Base-by-base conservation (phyloP, 2,329 filamentous ascomycete genomes). In the Plectosphaerella sp. region DNA sequence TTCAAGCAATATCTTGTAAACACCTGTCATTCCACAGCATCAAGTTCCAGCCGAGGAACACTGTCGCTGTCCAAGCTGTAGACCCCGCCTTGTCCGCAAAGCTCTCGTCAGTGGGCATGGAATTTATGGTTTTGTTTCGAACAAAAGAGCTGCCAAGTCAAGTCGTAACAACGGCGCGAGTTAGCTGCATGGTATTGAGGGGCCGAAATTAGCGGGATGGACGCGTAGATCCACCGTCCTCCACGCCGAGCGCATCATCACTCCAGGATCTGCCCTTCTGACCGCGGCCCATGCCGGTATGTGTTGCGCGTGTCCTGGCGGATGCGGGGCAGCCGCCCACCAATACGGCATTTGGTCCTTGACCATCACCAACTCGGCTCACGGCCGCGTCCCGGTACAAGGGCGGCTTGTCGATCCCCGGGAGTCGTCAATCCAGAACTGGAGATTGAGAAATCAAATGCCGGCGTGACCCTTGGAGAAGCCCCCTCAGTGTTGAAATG, bases 381-480 rank as follows among this genome's bases (percentile, higher is more conserved):
- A 3, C n/a, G 16, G 41, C 41, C 41, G 18, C 41, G 16, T 16
- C 16, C 41, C n/a, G 39, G 16, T 16, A 16, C 16, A 18, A 16
- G 11, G 41, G 33, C 47, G 47, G 47, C 46, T 33, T 48, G 46
- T 48, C 46, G 46, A 48, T 48, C 46, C 10, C 46, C 46, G 46
- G 41, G 16, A 12, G 41, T 43, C 5, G n/a, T 22, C 41, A 9
- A 11, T 16, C 41, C 41, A 18, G 41, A 43, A 43, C 16, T 20
- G 41, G 41, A 16, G 28, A 33, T 33, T 33, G 28, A 12, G 25
- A 12, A 33, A 33, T 9, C 28, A 33, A 33, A 33, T 33, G 28
- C 28, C 28, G 28, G 28, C 28, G 28, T 33, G 28, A 33, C 11
- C 28, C 28, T 33, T 33, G 28, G 11, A 33, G 8, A 12, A 33